Base-by-base conservation (phyloP, 495 filamentous ascomycete species). In the Penicillium pancosmium region DNA sequence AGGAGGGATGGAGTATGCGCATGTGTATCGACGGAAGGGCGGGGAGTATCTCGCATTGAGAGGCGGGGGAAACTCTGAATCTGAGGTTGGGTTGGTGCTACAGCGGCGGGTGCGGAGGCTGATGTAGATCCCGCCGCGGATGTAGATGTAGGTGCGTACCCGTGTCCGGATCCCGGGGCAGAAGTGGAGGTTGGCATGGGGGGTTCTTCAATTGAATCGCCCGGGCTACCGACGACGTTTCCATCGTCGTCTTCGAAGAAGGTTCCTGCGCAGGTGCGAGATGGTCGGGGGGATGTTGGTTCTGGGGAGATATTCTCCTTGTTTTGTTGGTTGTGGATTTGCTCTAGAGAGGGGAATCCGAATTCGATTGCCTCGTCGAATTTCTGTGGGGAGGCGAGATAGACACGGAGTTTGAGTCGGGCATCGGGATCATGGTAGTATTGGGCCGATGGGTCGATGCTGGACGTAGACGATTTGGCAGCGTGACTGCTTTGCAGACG, bases 321-420 rank as follows among this genome's bases (percentile, higher is more conserved):
- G 74, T 82, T 16, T 33, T 38, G 36, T 7, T 15, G 36, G 36
- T 36, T 13, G 34, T 38, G 36, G 36, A 38, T 38, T n/a, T 63
- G 56, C 7, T 77, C 73, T 48, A 78, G 53, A 5, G 90, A 86
- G 0, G 92, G 92, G 62, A 97, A 97, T 5, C 93, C 93, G 74
- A 94, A 96, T 68, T 94, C 91, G 53, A 97, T 83, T 1, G 91
- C 92, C 76, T 97, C 93, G 66, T 98, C 94, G 58, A 97, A 96
- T 68, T 96, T 96, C 61, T 96, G 91, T 9, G 92, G 90, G 2
- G 93, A 97, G 16, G 90, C 89, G 3, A 96, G 81, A 61, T 92
- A 96, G n/a, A 92, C 86, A 3, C 91, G 87, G 12, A 97, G 76
- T 68, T 93, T 96, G 50, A 93, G 74, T 38, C 93, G 85, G 38